phyloP scores from a whole-genome alignment of 2,329 filamentous ascomycete species.

The Pseudocercospora macadamiae region DNA sequence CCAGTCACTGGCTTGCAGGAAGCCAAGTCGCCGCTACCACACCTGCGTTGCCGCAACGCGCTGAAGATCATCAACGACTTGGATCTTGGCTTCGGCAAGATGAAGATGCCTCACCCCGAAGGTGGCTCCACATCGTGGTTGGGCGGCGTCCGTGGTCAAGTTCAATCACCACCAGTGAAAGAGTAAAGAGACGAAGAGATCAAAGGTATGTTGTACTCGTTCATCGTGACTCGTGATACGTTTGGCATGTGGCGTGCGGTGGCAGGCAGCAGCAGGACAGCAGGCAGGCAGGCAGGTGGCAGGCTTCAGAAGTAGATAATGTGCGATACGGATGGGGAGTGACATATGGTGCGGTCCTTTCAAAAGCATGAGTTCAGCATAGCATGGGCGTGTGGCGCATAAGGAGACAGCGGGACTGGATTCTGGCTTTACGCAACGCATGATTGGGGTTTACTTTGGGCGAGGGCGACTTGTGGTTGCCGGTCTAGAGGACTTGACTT shows the following conservation, averaged over 20 bases:
- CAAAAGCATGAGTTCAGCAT: background rate
- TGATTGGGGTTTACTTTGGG: background rate
- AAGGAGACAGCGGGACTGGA: background rate
- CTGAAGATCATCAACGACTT: conserved; percentile 94
- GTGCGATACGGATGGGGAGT: background rate
- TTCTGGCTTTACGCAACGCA: background rate
- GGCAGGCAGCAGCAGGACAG: conserved; percentile 11
- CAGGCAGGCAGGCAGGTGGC: conserved; percentile 3
- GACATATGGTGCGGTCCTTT: background rate
- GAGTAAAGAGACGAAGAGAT: conserved; percentile 3
- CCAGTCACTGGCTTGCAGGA: conserved; percentile 66
- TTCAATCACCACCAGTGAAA: conserved; percentile 3
- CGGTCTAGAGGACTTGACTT: background rate
- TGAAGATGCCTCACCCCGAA: conserved; percentile 49
- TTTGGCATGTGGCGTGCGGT: background rate
- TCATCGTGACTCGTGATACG: conserved; percentile 5
- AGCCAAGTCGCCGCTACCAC: conserved; percentile 66
- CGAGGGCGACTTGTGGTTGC: no score
- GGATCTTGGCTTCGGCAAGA: conserved; percentile 86
- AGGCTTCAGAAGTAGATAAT: background rate
- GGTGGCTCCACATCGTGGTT: conserved; percentile 22
- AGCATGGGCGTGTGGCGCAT: background rate
- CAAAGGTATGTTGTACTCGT: conserved; percentile 13
- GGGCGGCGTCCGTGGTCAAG: conserved; percentile 1
- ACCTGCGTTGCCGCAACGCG: conserved; percentile 79